Evolutionary conservation across 495 filamentous ascomycete species (phyloP).

Genomic region (Podospora anserina): DNA sequence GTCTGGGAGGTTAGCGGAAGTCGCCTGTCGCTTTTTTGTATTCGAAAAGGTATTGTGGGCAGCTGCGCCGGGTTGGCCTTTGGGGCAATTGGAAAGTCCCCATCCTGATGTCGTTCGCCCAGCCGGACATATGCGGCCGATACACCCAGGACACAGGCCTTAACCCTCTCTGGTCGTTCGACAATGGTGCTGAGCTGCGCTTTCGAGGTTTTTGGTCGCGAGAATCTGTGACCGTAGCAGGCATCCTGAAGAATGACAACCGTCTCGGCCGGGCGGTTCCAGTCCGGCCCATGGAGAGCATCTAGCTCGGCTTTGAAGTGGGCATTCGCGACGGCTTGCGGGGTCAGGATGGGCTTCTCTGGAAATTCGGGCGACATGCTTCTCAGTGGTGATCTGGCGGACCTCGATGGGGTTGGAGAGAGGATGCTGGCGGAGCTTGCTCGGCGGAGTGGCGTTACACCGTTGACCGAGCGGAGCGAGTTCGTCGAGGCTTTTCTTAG

Average conservation of each 20-base stretch:
- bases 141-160: conserved; percentile 75
- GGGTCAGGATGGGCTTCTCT: conserved; percentile 52
- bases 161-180: conserved; percentile 88
- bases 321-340: conserved; percentile 64
- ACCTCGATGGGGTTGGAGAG: conserved; percentile 33
- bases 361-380: conserved; percentile 37
- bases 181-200: conserved; percentile 70
- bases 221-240: conserved; percentile 89
- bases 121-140: conserved; percentile 85
- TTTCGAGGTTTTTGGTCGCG: conserved; percentile 70
- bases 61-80: conserved; percentile 47
- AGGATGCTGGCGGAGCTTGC: conserved; percentile 48
- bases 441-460: conserved; percentile 46
- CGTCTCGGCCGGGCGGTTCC: conserved; percentile 55
- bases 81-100: conserved; percentile 59
- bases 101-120: conserved; percentile 74
- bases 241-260: conserved; percentile 85
- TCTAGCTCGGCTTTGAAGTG: conserved; percentile 69
- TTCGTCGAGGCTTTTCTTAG: conserved; percentile 54
- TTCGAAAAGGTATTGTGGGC: conserved; percentile 71
- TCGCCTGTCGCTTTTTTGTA: conserved; percentile 66
- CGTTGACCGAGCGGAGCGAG: conserved; percentile 49
- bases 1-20: conserved; percentile 62
- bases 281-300: conserved; percentile 53
- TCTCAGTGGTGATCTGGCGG: conserved; percentile 36